Evolutionary conservation across 768 basidiomycete species (phyloP), one percentile per base, ranked within the genome.

Genomic region (Lyophyllum semitale): DNA sequence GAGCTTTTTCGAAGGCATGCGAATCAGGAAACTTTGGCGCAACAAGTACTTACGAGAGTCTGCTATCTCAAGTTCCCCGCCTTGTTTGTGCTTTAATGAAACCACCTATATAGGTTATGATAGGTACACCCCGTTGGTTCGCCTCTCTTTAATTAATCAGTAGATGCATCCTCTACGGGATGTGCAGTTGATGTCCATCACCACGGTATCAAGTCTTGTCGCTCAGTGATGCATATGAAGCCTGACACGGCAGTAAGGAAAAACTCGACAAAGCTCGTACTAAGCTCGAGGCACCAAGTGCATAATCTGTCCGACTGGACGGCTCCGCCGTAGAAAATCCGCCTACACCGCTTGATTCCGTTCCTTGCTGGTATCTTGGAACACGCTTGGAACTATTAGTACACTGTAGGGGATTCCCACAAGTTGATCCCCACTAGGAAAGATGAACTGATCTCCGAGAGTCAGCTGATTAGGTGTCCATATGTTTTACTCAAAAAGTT

Each of bases 91-190:
- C 22, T 32, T n/a, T 32, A 32, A 37, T 35, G 47, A 48, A 48
- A 3, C 47, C 26, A 18, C 17, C 26, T 15, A 27, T 29, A 8
- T 48, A 51, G 29, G 43, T 54, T 23, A 20, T 55, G 58, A 55
- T 47, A 56, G 54, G 44, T 49, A 42, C 46, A 35, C 23, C 47
- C 23, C 3, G 32, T 48, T 54, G 41, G 20, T 23, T 44, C 22
- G 38, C 41, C 44, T 27, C 29, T 26, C n/a, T 49, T 52, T 58
- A 48, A 61, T 61, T 58, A 54, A 61, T 61, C 59, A 61, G 50
- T 17, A 18, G 32, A 37, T 29, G 46, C 4, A 15, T 25, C 44
- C 18, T 22, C 45, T 51, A 57, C 58, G 38, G 30, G 32, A 49
- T 26, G 38, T 37, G 27, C n/a, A n/a, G n/a, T 54, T 23, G 33